A percentile compares a stretch with the other conserved stretches of the same genome.
These are phyloP conservation scores for Dendrothele bispora DNA, from an alignment of 768 basidiomycete genomes.

Conservation along the genomic window DNA sequence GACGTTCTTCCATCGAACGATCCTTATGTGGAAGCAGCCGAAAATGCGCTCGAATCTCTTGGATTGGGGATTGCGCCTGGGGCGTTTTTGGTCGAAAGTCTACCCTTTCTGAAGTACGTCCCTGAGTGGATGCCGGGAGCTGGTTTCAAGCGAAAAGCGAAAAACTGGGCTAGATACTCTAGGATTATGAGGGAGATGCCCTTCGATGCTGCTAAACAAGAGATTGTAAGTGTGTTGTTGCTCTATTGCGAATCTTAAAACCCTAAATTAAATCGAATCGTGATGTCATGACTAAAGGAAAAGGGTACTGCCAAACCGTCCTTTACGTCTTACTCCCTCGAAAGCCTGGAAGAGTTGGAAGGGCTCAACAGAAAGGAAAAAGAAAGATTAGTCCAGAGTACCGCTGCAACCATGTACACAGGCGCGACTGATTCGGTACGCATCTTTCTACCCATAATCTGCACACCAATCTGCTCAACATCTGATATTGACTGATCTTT, in stretches of 20 bases:
- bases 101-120: conserved; percentile 23
- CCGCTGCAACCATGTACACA: conserved; percentile 25
- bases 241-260: neutral
- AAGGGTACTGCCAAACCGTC: conserved; percentile 21
- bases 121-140: conserved; percentile 31
- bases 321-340: conserved; percentile 17
- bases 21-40: conserved; percentile 19
- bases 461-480: neutral
- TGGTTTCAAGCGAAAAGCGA: conserved; percentile 29
- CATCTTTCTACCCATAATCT: neutral
- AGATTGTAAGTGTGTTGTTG: conserved; percentile 6
- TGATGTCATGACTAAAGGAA: conserved; percentile 11
- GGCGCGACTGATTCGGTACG: conserved; percentile 13
- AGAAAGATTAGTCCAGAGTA: conserved; percentile 19
- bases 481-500: neutral
- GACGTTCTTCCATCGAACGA: conserved; percentile 21
- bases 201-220: conserved; percentile 11
- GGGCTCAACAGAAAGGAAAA: conserved; percentile 15
- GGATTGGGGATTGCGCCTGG: conserved; percentile 15
- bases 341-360: conserved; percentile 13
- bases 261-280: no score
- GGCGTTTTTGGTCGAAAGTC: conserved; percentile 16
- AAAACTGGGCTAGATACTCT: conserved; percentile 14
- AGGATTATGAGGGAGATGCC: conserved; percentile 11
- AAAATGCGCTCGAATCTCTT: conserved; percentile 14